A percentile compares a stretch with the other conserved stretches of the same genome.
These are phyloP conservation scores for Fusarium nygamai DNA, from an alignment of 2,329 filamentous ascomycete genomes.

Conservation along the genomic window DNA sequence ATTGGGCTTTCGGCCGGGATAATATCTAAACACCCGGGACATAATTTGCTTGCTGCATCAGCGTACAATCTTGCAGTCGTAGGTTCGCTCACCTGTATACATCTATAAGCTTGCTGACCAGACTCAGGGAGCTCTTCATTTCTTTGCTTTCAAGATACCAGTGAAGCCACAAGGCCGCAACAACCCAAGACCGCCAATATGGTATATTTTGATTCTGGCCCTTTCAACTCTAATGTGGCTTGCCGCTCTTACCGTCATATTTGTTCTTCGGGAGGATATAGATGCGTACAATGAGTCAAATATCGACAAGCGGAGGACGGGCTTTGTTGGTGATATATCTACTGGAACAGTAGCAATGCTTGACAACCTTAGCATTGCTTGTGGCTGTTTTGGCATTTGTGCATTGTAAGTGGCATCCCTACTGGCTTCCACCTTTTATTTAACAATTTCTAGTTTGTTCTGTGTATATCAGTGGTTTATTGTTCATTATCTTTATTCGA, in stretches of 20 bases:
- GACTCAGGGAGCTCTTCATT: constrained; percentile 14
- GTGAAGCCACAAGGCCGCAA: background rate
- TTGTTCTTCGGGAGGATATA: constrained; percentile 6
- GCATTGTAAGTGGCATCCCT: constrained; percentile 9
- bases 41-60: constrained; percentile 15
- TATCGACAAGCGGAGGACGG: background rate
- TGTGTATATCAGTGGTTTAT: constrained; percentile 24
- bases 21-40: constrained; percentile 22
- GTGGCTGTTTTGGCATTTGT: constrained; percentile 27
- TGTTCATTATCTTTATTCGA: constrained; percentile 11
- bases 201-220: constrained; percentile 19
- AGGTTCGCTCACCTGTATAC: background rate
- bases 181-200: constrained; percentile 9
- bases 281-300: constrained; percentile 1
- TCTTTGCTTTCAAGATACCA: constrained; percentile 7
- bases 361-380: constrained; percentile 23
- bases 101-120: background rate
- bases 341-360: constrained; percentile 13
- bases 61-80: constrained; percentile 25
- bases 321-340: background rate
- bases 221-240: constrained; percentile 14
- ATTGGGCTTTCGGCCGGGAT: constrained; percentile 27
- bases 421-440: rapidly evolving
- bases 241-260: constrained; percentile 14
- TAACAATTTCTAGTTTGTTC: background rate